phyloP scores from a whole-genome alignment of 805 yeast species.

The Middelhovenomyces tepae region DNA sequence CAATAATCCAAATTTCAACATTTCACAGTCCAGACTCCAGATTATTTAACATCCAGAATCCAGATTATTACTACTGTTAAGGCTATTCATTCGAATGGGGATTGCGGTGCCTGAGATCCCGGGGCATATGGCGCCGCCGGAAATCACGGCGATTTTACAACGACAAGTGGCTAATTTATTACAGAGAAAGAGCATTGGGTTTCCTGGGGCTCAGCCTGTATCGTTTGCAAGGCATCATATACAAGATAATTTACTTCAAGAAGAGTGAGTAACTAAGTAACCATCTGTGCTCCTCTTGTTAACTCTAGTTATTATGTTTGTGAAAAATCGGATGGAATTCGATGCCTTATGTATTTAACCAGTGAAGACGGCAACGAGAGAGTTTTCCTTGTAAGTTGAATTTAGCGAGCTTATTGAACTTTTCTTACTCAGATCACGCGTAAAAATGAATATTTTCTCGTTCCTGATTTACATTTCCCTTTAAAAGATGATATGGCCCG shows the following conservation, averaged over 20 bases:
- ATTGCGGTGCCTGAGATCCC: conserved; percentile 76
- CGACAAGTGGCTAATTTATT: conserved; percentile 57
- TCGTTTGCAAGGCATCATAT: conserved; percentile 76
- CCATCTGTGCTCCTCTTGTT: background rate
- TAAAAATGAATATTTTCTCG: conserved; percentile 74
- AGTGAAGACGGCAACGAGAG: conserved; percentile 72
- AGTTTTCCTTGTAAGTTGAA: conserved; percentile 38
- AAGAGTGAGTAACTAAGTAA: conserved; percentile 37
- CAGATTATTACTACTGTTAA: background rate
- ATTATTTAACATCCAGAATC: conserved; percentile 8
- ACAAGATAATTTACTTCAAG: conserved; percentile 45
- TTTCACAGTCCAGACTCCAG: no score
- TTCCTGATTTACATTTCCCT: conserved; percentile 79
- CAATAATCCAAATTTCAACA: conserved; percentile 1
- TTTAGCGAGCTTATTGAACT: background rate
- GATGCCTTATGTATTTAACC: conserved; percentile 61
- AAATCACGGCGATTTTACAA: conserved; percentile 58
- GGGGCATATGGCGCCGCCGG: conserved; percentile 68
- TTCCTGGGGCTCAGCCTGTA: conserved; percentile 87
- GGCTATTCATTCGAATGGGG: conserved; percentile 10
- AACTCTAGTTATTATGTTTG: conserved; percentile 63
- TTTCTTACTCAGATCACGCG: conserved; percentile 49
- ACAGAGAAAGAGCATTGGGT: conserved; percentile 44
- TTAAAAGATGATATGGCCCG: conserved; percentile 37
- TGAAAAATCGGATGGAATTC: conserved; percentile 89